Evolutionary conservation across 176 grass and related monocot genomes (phyloP).

Genomic region (Hordeum marinum): DNA sequence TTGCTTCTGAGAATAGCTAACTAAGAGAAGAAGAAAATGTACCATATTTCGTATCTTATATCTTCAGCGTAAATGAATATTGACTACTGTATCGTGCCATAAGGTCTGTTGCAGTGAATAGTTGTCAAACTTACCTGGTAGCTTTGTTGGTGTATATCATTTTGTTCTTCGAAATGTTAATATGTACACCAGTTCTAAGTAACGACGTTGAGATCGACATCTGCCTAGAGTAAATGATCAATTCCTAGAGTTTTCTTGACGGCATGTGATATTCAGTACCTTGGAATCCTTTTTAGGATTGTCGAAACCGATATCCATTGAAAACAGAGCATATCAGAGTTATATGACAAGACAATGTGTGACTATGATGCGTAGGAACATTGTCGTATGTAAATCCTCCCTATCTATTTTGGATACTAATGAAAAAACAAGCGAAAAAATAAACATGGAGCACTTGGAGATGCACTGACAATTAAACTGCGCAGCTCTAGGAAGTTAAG

Average conservation of each 20-base stretch:
- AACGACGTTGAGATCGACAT: not conserved
- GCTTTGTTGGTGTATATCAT: not conserved
- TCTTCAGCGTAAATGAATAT: not conserved
- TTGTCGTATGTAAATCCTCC: too few relatives aligned
- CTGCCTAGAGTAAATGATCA: not conserved
- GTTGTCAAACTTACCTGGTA: not conserved
- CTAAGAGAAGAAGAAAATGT: not conserved
- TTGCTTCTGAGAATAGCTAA: not conserved
- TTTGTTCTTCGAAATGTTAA: not conserved
- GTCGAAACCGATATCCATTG: not conserved
- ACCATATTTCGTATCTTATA: not conserved
- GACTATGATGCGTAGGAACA: not conserved
- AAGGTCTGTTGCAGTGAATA: not conserved
- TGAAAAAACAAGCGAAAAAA: not conserved
- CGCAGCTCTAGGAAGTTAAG: too few relatives aligned
- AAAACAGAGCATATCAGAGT: not conserved
- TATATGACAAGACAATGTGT: not conserved
- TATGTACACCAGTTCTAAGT: not conserved
- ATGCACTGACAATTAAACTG: not conserved
- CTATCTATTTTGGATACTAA: not conserved
- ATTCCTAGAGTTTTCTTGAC: not conserved
- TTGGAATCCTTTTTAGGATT: not conserved
- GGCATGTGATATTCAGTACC: not conserved
- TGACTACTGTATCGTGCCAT: not conserved
- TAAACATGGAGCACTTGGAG: not conserved